phyloP scores from a whole-genome alignment of 2,329 filamentous ascomycete genomes.

The Trichoderma hamatum region DNA sequence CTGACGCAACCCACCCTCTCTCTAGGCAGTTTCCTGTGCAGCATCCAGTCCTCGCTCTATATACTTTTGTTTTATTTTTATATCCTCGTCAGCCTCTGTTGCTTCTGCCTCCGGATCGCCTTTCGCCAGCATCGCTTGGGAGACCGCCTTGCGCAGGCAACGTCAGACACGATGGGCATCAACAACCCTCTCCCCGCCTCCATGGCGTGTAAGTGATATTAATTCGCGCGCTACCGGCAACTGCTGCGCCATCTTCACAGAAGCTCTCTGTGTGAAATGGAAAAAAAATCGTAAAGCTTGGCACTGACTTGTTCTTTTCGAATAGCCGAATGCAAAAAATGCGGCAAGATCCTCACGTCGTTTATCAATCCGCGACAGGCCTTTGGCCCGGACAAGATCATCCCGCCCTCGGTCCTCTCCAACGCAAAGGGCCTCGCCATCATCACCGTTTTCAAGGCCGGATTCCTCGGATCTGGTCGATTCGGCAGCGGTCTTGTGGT shows the following conservation, averaged over 20 bases:
- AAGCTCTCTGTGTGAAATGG: neutral
- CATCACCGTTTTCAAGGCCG: slow-evolving; percentile 83
- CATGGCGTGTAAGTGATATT: slow-evolving; percentile 64
- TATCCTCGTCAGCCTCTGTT: neutral
- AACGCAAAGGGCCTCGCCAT: slow-evolving; percentile 91
- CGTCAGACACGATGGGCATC: slow-evolving; percentile 48
- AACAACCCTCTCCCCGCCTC: slow-evolving; percentile 69
- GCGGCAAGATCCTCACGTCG: slow-evolving; percentile 89
- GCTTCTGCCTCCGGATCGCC: neutral
- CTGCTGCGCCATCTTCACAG: neutral
- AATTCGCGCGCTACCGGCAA: slow-evolving; percentile 28
- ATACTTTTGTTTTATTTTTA: neutral
- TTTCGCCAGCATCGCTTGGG: neutral
- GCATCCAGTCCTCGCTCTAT: slow-evolving; percentile 11
- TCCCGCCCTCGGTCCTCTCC: slow-evolving; percentile 84
- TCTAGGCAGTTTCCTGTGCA: neutral
- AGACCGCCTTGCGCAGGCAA: slow-evolving; percentile 16
- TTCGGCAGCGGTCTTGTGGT: slow-evolving; percentile 84
- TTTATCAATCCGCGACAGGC: slow-evolving; percentile 93
- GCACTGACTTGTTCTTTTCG: slow-evolving; percentile 7
- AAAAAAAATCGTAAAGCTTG: neutral
- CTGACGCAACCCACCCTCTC: slow-evolving; percentile 23
- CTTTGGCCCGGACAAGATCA: slow-evolving; percentile 96
- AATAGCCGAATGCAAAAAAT: slow-evolving; percentile 94
- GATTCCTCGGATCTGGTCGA: slow-evolving; percentile 79